Conservation (phyloP, 1,284 basidiomycete species). For the Leccinum fallax region DNA sequence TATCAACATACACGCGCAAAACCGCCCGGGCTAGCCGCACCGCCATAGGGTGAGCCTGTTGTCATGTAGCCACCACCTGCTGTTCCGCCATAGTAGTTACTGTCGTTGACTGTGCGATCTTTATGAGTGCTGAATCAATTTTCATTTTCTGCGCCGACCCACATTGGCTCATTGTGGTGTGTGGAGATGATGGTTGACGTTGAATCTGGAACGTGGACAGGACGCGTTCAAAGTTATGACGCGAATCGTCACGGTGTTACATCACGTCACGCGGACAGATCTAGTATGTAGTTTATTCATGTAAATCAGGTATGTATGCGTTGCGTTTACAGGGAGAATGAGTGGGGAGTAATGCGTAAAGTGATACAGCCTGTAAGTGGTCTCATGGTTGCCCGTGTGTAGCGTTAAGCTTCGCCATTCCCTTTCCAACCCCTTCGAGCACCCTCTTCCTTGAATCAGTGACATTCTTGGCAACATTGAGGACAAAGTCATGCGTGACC, state of each 20-base stretch:
- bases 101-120: conserved; percentile 29
- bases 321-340: conserved; percentile 26
- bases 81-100: conserved; percentile 41
- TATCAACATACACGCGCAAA: conserved; percentile 37
- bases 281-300: neutral
- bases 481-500: conserved; percentile 68
- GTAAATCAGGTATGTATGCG: conserved; percentile 4
- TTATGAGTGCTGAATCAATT: conserved; percentile 3
- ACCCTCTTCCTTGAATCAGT: conserved; percentile 70
- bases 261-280: conserved; percentile 18
- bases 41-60: conserved; percentile 47
- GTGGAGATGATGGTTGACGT: neutral
- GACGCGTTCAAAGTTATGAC: conserved; percentile 27
- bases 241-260: conserved; percentile 29
- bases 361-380: conserved; percentile 1
- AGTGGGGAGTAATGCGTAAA: conserved; percentile 27
- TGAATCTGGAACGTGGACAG: neutral
- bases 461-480: conserved; percentile 62
- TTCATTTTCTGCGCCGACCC: conserved; percentile 14
- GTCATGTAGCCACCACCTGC: conserved; percentile 43
- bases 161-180: conserved; percentile 47
- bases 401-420: conserved; percentile 56
- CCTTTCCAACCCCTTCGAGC: conserved; percentile 71
- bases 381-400: conserved; percentile 41
- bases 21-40: conserved; percentile 47